Evolutionary conservation across 176 grass and related monocot species (phyloP).

Genomic region (Bolboschoenus planiculmis): DNA sequence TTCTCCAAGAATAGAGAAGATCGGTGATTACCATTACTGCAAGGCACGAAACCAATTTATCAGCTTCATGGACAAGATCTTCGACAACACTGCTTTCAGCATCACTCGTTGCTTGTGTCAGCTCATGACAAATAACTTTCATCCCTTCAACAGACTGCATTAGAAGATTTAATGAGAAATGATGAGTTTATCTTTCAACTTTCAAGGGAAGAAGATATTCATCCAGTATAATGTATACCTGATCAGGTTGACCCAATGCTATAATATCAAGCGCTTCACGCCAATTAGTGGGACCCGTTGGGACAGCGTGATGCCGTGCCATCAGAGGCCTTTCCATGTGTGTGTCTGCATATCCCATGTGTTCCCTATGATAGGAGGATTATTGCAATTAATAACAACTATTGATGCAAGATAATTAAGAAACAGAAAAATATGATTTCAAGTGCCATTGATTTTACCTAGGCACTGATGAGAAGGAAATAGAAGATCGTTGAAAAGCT

Average conservation of each 20-base stretch:
- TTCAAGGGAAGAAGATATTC: constrained; percentile 4
- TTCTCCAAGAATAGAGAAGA: constrained; percentile 8
- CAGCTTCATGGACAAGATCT: constrained; percentile 86
- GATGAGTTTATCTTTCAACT: constrained; percentile 2
- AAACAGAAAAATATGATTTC: constrained; percentile 4
- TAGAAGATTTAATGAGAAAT: neutral
- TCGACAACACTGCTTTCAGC: constrained; percentile 64
- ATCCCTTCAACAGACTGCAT: constrained; percentile 98
- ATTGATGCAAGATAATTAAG: neutral
- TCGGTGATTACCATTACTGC: constrained; percentile 58
- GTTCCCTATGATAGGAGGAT: constrained; percentile 49
- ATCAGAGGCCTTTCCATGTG: constrained; percentile 53
- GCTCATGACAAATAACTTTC: constrained; percentile 97
- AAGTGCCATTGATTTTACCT: constrained; percentile 36
- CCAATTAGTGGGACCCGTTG: constrained; percentile 76
- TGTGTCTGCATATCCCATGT: constrained; percentile 54
- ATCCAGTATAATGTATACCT: constrained; percentile 37
- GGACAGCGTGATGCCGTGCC: constrained; percentile 43
- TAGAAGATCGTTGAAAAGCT: constrained; percentile 44
- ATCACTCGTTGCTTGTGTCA: constrained; percentile 61
- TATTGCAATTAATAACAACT: neutral
- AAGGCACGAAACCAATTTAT: constrained; percentile 90
- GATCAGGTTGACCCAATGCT: constrained; percentile 72
- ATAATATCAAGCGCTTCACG: constrained; percentile 95
- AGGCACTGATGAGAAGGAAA: constrained; percentile 52